Base-by-base conservation (phyloP, 768 basidiomycete genomes). In the Macrolepiota fuliginosa region DNA sequence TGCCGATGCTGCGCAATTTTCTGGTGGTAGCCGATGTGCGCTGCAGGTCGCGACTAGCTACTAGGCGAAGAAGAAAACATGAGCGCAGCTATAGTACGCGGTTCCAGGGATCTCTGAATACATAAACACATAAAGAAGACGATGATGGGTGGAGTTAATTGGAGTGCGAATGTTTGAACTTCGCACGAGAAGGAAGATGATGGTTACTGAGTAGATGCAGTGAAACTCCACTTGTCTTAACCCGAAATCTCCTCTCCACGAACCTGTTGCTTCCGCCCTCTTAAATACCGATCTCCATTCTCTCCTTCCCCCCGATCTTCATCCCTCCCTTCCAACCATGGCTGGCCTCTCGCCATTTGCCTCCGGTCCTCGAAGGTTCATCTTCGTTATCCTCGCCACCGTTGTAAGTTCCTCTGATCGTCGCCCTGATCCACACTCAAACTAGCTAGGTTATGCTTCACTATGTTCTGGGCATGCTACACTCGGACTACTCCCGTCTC, bases 311-410 rank as follows among this genome's bases (percentile, higher is more conserved):
- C 25, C 11, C 47, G 4, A 12, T 25, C 47, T 49, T 46, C 46
- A 40, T 55, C 57, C 64, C 51, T 49, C 62, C 45, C 56, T 49
- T 13, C 53, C 37, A 63, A 54, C 42, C 60, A 69, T 71, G 67
- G 58, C 61, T 55, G 63, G 58, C 61, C 51, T 72, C 56, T 54
- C 62, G 53, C 63, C 67, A 25, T 27, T 61, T 22, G 50, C 65
- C n/a, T 65, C 62, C 47, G 62, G 86, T 54, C 81, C 85, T 49
- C 79, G 83, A 76, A 82, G 87, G 66, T 84, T 86, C 61, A 71
- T 89, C 54, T 59, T 82, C 35, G 71, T 86, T 62, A 71, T 77
- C 55, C 66, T 85, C 37, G 74, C 72, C 62, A 67, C 79, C 52
- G 74, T 86, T 56, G 86, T 85, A 61, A 61, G 83, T 73, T 29